Base-by-base conservation (phyloP, 805 yeast genomes). In the Tetrapisispora iriomotensis region DNA sequence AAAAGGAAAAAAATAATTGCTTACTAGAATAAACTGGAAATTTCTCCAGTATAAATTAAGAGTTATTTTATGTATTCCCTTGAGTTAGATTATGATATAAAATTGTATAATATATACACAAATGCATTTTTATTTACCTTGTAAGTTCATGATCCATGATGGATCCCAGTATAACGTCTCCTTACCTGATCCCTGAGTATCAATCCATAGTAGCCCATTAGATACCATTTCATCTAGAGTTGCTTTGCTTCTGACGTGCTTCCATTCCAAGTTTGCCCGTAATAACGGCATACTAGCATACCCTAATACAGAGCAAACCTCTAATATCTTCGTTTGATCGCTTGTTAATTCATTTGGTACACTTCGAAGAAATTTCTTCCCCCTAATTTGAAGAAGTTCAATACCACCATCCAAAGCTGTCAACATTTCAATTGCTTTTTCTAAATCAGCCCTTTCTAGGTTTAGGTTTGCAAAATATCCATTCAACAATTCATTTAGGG, bases 161-260 rank as follows among this genome's bases (percentile, higher is more conserved):
- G 88, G 85, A 45, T 77, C 84, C 90, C 90, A 82, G 49, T 70
- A 82, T 40, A 65, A 65, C 12, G 49, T 52, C 47, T 73, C 79
- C 1, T 55, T 59, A 12, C 50, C 44, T 1, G 49, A 61, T 2
- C 61, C 61, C 37, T 71, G 79, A 6, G 62, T 60, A 55, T 88
- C 97, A 1, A 87, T 64, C 98, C 98, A 90, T 12, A 90, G 62
- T 39, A 86, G 67, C 3, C 97, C 96, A 37, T 71, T 71, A 45
- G 81, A 68, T 1, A 88, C 81, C 85, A 90, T 77, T 34, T 82
- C 90, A 28, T 82, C 79, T 5, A 90, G 53, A 4, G 78, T 79
- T 0, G 77, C 63, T 45, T 70, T 70, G 38, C 83, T 70, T 40
- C 95, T 65, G 2, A 73, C 64, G 2, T 54, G 53, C 36, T 71